Evolutionary conservation across 371 early-diverging fungal species (phyloP), one percentile per base, ranked within the genome.

Genomic region (Umbelopsis sp.): DNA sequence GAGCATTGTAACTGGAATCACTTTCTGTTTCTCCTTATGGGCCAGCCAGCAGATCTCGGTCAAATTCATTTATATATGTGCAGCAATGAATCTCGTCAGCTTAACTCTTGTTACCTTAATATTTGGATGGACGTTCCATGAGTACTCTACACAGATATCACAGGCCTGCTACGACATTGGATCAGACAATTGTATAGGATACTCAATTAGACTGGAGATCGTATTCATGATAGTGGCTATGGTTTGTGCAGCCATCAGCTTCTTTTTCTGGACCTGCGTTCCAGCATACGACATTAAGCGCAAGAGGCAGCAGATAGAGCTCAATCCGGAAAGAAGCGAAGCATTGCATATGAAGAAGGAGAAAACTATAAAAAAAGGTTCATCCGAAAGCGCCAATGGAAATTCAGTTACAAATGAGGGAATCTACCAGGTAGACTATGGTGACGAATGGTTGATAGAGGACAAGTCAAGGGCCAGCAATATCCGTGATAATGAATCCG

Each of bases 211-310:
- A 7, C 57, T 57, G 8, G 57, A 57, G n/a, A 57, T 57, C 4
- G 35, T 57, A 18, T 57, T 57, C 35, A 57, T 57, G 57, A 57
- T 57, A 25, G 57, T 57, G 11, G 29, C 57, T 1, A 35, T 57
- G 57, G 25, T 12, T 4, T 57, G 57, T 35, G 29, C 35, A 11
- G 37, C 57, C 37, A 35, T 57, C 35, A 57, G 57, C 57, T 18
- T 57, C 16, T 25, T 57, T 11, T 3, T 57, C 12, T 57, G 57
- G 57, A 35, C 57, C 18, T 57, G 57, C 14, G 35, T 57, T 57
- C 57, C 57, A 25, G 57, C 57, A 35, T 57, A 57, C 7, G 57
- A 57, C 29, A 57, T 57, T 32, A 57, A 57, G 35, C 5, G 57
- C 11, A 57, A 35, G 35, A 57, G 35, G 32, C 57, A 35, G 18